Evolutionary conservation across 2,329 filamentous ascomycete genomes (phyloP).

Genomic region (Sarocladiaceae sp.): DNA sequence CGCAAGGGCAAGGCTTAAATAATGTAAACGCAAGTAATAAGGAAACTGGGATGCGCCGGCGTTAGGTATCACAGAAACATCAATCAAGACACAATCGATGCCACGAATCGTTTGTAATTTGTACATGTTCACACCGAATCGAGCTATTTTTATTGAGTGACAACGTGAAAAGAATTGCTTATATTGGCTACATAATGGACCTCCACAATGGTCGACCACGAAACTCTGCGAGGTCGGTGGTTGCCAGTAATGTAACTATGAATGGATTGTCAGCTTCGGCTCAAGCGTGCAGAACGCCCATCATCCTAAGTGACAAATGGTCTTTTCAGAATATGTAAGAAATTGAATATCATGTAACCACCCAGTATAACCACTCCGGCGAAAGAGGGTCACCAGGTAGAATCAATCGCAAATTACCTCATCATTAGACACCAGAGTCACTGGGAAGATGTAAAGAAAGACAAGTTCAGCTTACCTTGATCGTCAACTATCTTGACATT

Average conservation of each 20-base stretch:
- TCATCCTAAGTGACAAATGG: not conserved
- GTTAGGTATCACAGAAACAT: not conserved
- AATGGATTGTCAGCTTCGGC: not conserved
- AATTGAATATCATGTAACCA: constrained; percentile 79
- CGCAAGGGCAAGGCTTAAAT: constrained; percentile 40
- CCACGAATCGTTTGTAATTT: no score
- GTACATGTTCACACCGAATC: no score
- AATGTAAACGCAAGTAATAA: not conserved
- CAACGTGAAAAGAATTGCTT: no score
- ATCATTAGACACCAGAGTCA: constrained; percentile 55
- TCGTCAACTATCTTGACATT: not conserved
- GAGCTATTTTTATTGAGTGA: no score
- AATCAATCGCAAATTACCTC: constrained; percentile 99
- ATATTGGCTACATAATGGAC: no score
- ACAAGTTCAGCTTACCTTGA: constrained; percentile 19
- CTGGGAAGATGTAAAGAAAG: constrained; percentile 12
- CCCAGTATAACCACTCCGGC: constrained; percentile 83
- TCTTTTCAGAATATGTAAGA: constrained; percentile 97
- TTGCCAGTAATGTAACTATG: no score
- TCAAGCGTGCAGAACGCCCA: not conserved
- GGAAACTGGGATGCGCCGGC: not conserved
- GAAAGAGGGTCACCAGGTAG: constrained; percentile 74
- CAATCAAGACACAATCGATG: no score
- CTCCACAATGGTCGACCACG: no score
- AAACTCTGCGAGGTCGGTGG: no score